Conservation (phyloP, 805 yeast genomes). For the Pichia ethanolica region DNA sequence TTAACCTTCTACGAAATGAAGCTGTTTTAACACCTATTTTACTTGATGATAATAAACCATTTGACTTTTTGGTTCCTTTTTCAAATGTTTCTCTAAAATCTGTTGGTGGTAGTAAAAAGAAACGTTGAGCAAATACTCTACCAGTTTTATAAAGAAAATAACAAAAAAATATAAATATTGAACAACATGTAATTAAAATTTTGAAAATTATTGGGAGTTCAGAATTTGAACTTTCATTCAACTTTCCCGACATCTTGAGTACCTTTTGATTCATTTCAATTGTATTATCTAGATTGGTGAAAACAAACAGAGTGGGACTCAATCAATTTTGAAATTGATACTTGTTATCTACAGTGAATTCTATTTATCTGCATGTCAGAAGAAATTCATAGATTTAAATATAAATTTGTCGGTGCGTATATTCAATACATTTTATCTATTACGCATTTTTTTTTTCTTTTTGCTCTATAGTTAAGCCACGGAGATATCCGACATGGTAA, state of each 20-base stretch:
- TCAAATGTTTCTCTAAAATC: slow-evolving; percentile 21
- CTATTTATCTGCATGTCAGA: too few relatives aligned
- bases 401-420: too few relatives aligned
- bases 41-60: slow-evolving; percentile 15
- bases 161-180: not conserved
- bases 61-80: slow-evolving; percentile 13
- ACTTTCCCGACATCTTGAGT: not conserved
- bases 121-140: slow-evolving; percentile 18
- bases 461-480: not conserved
- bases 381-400: too few relatives aligned
- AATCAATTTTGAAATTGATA: too few relatives aligned
- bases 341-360: too few relatives aligned
- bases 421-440: too few relatives aligned
- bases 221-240: not conserved
- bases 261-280: too few relatives aligned
- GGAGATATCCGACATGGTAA: not conserved
- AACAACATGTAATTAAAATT: not conserved
- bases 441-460: not conserved
- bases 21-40: slow-evolving; percentile 23
- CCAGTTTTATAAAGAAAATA: slow-evolving; percentile 13
- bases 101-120: slow-evolving; percentile 23
- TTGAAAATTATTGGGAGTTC: not conserved
- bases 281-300: too few relatives aligned
- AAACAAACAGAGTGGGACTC: too few relatives aligned
- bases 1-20: slow-evolving; percentile 24